Conservation (phyloP, 192 early-diverging fungal genomes). For the Piromyces finnis region DNA sequence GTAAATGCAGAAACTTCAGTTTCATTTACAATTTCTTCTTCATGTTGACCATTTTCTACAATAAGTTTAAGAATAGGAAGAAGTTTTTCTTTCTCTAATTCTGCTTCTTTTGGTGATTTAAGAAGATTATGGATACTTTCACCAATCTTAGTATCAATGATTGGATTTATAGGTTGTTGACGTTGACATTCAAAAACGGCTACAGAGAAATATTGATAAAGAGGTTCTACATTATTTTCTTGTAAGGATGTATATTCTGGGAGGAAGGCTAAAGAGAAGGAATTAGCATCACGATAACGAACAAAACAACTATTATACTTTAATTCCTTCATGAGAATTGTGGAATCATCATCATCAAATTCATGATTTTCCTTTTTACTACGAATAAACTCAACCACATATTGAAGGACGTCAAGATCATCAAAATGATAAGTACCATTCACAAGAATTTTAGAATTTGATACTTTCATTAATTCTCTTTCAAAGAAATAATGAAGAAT, state of each 20-base stretch:
- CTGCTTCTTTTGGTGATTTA: neutral
- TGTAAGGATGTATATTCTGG: neutral
- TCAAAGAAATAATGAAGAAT: neutral
- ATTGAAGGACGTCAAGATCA: neutral
- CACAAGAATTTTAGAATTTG: neutral
- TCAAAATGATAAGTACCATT: neutral
- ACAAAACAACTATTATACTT: neutral
- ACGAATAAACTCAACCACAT: neutral
- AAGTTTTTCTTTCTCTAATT: neutral
- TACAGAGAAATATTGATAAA: neutral
- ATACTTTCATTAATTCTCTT: neutral
- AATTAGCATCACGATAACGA: neutral
- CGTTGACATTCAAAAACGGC: neutral
- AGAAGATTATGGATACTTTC: neutral
- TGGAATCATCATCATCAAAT: neutral
- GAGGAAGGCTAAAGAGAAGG: neutral
- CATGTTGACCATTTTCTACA: neutral
- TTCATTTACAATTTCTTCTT: neutral
- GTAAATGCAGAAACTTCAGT: neutral
- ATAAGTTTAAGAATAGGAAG: neutral
- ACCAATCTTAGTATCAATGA: neutral
- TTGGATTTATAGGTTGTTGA: neutral
- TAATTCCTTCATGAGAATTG: neutral
- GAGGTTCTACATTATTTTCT: neutral
- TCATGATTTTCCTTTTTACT: neutral